phyloP scores from a whole-genome alignment of 2,329 filamentous ascomycete species.

The Exophiala sp. region DNA sequence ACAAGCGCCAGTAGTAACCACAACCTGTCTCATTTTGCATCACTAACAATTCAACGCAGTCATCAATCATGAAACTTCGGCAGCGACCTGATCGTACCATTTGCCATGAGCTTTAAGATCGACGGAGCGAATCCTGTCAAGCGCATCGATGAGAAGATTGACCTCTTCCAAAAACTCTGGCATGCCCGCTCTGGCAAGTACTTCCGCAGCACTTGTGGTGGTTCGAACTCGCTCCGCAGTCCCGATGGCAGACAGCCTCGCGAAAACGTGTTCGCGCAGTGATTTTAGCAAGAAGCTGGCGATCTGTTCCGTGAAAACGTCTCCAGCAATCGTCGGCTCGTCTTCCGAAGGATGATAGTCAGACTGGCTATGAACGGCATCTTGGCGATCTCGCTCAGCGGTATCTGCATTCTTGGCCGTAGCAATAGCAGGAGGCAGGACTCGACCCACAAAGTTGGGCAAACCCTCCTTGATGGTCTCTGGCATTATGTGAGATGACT shows the following conservation, averaged over 20 bases:
- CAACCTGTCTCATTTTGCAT: too few relatives aligned
- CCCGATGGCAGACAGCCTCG: constrained; percentile 54
- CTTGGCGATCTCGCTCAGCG: constrained; percentile 34
- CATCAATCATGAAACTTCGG: constrained; percentile 5
- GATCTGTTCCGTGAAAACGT: constrained; percentile 54
- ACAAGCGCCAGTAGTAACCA: too few relatives aligned
- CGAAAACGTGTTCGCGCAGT: constrained; percentile 50
- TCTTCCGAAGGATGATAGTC: constrained; percentile 41
- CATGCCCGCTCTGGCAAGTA: constrained; percentile 54
- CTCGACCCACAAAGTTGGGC: constrained; percentile 44
- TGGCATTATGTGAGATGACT: constrained; percentile 47
- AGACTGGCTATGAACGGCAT: constrained; percentile 19
- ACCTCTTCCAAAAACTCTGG: constrained; percentile 58
- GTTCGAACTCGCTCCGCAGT: constrained; percentile 54
- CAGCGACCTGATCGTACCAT: constrained; percentile 51
- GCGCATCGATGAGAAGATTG: constrained; percentile 52
- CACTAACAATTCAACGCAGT: too few relatives aligned
- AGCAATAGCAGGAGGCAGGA: constrained; percentile 50
- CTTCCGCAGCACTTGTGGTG: constrained; percentile 54
- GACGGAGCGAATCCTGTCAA: constrained; percentile 53
- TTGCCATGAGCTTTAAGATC: constrained; percentile 53
- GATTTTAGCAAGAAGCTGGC: constrained; percentile 56
- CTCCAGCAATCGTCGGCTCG: constrained; percentile 24
- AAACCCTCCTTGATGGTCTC: constrained; percentile 41
- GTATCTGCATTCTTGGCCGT: constrained; percentile 31